phyloP scores from a whole-genome alignment of 257 asterid species.

The Nicotiana paniculata region DNA sequence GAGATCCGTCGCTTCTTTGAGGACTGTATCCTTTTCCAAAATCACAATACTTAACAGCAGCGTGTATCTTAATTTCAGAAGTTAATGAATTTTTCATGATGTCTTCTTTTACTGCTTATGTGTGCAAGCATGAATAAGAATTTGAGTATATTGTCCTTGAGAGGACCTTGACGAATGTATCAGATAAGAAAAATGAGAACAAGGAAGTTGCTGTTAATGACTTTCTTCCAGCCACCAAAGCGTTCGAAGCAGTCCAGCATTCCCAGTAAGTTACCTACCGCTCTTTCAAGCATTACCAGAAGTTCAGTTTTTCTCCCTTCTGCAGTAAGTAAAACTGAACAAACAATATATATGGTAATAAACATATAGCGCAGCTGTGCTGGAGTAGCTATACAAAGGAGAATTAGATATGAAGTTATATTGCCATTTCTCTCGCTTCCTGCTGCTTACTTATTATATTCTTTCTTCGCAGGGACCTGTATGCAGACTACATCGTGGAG shows the following conservation, averaged over 20 bases:
- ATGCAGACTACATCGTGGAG: constrained; percentile 79
- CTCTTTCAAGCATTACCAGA: neutral
- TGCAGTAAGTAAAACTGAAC: neutral
- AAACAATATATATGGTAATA: too few species aligned
- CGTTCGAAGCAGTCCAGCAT: constrained; percentile 67
- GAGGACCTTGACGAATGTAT: constrained; percentile 27
- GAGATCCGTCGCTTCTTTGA: constrained; percentile 92
- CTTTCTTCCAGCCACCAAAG: constrained; percentile 65
- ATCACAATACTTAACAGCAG: constrained; percentile 2
- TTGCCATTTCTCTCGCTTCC: neutral
- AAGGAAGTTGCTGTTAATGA: constrained; percentile 83
- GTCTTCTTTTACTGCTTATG: neutral
- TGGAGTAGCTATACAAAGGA: neutral
- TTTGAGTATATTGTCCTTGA: neutral
- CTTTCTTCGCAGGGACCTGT: constrained; percentile 49
- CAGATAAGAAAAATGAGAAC: constrained; percentile 94
- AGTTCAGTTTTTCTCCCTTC: neutral
- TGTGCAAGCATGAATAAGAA: neutral
- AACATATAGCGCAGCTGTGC: neutral
- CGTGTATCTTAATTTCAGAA: neutral
- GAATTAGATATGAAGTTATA: neutral
- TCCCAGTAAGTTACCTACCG: constrained; percentile 55
- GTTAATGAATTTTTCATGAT: neutral
- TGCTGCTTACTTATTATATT: neutral
- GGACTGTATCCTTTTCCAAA: constrained; percentile 70